phyloP scores from a whole-genome alignment of 331 rosid genomes.

The Rosa hybrid region DNA sequence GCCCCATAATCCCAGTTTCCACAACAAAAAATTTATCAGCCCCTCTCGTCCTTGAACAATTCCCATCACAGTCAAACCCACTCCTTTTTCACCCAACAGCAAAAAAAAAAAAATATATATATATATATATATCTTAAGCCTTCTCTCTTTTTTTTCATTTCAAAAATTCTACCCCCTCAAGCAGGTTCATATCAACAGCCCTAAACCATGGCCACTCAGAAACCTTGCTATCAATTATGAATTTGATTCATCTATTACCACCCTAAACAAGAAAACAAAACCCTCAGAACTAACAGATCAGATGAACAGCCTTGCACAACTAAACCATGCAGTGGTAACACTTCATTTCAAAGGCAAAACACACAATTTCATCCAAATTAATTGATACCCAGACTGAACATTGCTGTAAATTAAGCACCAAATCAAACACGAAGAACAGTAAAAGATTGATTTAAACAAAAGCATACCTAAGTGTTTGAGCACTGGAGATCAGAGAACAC shows the following conservation, averaged over 20 bases:
- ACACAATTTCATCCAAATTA: background rate
- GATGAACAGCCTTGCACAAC: too few species aligned
- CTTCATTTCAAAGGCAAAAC: background rate
- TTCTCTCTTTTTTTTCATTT: background rate
- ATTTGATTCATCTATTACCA: background rate
- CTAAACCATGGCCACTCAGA: background rate
- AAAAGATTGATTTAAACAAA: background rate
- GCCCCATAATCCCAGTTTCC: background rate
- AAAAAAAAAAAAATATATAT: too few species aligned
- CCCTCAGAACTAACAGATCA: background rate
- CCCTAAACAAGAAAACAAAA: too few species aligned
- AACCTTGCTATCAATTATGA: background rate
- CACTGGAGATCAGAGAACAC: background rate
- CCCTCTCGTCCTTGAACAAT: too few species aligned
- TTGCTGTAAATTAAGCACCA: background rate
- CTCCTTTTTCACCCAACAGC: background rate
- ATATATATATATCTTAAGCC: too few species aligned
- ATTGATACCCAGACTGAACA: background rate
- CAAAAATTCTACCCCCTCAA: background rate
- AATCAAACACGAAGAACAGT: background rate
- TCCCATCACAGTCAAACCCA: background rate
- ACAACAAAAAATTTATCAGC: background rate
- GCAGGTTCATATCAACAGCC: background rate
- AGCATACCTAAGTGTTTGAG: background rate
- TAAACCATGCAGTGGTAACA: too few species aligned